Conservation (phyloP, 2,329 filamentous ascomycete species). For the Westerdykella sp. region DNA sequence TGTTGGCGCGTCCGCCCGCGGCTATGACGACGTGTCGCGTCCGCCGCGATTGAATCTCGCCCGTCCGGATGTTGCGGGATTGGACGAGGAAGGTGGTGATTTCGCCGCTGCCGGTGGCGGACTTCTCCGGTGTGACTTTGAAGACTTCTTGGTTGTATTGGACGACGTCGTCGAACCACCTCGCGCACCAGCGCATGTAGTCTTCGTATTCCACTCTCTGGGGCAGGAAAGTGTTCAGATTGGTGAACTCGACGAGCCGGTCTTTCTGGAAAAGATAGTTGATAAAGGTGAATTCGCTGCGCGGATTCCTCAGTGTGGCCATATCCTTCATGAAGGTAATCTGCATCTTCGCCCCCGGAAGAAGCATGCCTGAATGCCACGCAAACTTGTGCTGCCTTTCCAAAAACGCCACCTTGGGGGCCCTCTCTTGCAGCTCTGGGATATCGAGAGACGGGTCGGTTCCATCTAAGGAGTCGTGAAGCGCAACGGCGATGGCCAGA, state of each 20-base stretch:
- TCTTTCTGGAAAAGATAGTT: constrained; percentile 83
- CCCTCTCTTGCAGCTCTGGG: constrained; percentile 30
- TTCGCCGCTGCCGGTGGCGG: constrained; percentile 40
- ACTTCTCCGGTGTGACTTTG: constrained; percentile 58
- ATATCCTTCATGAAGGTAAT: constrained; percentile 97
- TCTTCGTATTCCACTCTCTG: constrained; percentile 87
- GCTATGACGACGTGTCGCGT: constrained; percentile 66
- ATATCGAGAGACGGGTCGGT: constrained; percentile 30
- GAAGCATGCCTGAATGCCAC: constrained; percentile 94
- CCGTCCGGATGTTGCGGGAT: constrained; percentile 57
- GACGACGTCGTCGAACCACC: constrained; percentile 67
- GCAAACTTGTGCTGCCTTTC: constrained; percentile 79
- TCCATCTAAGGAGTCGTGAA: constrained; percentile 63
- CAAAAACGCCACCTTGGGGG: constrained; percentile 74
- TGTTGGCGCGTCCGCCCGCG: constrained; percentile 61
- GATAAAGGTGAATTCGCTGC: constrained; percentile 88
- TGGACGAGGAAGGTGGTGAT: constrained; percentile 63
- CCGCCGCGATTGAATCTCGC: constrained; percentile 47
- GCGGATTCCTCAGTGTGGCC: constrained; percentile 79
- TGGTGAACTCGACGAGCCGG: constrained; percentile 84
- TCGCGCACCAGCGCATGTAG: constrained; percentile 88
- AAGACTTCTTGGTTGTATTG: constrained; percentile 73
- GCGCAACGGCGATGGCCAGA: constrained; percentile 78
- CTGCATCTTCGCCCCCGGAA: constrained; percentile 92
- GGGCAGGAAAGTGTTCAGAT: constrained; percentile 81